Percentiles rank a stretch among this genome's conserved stretches.
These are phyloP conservation scores for Daldinia loculata DNA, from an alignment of 495 filamentous ascomycete genomes.

Conservation along the genomic window DNA sequence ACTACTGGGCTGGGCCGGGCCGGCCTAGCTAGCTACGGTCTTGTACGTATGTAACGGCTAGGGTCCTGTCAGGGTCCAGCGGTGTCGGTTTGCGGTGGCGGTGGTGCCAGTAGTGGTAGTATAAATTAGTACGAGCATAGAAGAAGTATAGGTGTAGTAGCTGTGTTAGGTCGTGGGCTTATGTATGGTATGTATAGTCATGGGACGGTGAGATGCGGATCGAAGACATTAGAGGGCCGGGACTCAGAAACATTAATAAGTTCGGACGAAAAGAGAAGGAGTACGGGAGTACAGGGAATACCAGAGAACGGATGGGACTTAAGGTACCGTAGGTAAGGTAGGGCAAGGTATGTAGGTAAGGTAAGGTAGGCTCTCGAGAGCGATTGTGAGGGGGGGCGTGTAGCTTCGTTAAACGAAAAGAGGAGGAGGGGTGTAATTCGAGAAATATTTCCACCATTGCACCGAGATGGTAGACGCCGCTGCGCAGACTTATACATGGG, in stretches of 20 bases:
- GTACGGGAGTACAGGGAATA: conserved; percentile 24
- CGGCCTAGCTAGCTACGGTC: conserved; percentile 20
- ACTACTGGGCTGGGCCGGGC: conserved; percentile 25
- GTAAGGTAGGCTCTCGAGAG: neutral
- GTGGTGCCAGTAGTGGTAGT: conserved; percentile 7
- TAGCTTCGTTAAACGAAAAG: conserved; percentile 22
- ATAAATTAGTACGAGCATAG: neutral
- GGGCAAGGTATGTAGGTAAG: conserved; percentile 16
- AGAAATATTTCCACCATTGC: conserved; percentile 35
- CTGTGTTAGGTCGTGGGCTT: neutral
- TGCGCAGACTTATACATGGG: conserved; percentile 1
- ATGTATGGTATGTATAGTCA: conserved; percentile 3
- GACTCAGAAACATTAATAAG: conserved; percentile 23
- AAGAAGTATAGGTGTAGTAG: neutral
- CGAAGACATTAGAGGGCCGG: conserved; percentile 24
- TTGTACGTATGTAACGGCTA: conserved; percentile 27
- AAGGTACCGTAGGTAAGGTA: conserved; percentile 19
- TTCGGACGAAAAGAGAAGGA: conserved; percentile 42
- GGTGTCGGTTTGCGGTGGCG: conserved; percentile 7
- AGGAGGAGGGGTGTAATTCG: conserved; percentile 28
- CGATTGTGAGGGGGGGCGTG: conserved; percentile 25
- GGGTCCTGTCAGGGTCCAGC: conserved; percentile 33
- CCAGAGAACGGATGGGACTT: conserved; percentile 6
- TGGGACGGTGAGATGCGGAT: conserved; percentile 32
- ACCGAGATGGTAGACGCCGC: conserved; percentile 30